phyloP scores from a whole-genome alignment of 179 eudicot genomes.

The Camellia oleifera region DNA sequence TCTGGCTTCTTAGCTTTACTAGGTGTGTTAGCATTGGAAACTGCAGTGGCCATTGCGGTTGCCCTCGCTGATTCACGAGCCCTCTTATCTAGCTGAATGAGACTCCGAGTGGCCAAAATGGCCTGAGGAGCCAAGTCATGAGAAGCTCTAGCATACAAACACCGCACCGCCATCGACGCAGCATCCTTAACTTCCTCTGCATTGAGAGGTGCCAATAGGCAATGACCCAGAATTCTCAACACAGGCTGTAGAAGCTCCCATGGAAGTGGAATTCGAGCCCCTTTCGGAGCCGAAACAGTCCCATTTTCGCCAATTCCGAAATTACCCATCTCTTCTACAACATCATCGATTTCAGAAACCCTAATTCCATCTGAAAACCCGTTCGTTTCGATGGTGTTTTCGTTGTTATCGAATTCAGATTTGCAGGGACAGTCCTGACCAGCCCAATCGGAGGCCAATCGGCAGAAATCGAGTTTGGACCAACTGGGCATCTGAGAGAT shows the following conservation, averaged over 20 bases:
- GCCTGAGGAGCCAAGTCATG: constrained; percentile 89
- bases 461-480: constrained; percentile 80
- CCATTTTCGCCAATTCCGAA: constrained; percentile 21
- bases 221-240: constrained; percentile 82
- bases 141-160: constrained; percentile 78
- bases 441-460: constrained; percentile 72
- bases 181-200: constrained; percentile 54
- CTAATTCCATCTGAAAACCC: constrained; percentile 12
- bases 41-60: constrained; percentile 22
- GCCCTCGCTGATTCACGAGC: constrained; percentile 49
- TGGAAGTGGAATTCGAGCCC: constrained; percentile 66
- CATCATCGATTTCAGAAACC: constrained; percentile 27
- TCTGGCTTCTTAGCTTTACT: constrained; percentile 80
- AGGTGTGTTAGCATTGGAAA: constrained; percentile 74
- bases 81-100: constrained; percentile 68
- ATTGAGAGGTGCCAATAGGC: constrained; percentile 73
- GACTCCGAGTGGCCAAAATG: constrained; percentile 73
- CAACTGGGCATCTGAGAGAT: constrained; percentile 84
- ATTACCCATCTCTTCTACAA: constrained; percentile 24
- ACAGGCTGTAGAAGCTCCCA: constrained; percentile 93
- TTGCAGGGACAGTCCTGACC: constrained; percentile 69
- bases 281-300: constrained; percentile 8
- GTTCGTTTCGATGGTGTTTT: not conserved
- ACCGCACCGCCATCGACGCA: constrained; percentile 66
- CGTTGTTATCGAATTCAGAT: constrained; percentile 34